These are phyloP conservation scores for Potentilla sterilis DNA, from an alignment of 306 rosid genomes.

Conservation along the genomic window DNA sequence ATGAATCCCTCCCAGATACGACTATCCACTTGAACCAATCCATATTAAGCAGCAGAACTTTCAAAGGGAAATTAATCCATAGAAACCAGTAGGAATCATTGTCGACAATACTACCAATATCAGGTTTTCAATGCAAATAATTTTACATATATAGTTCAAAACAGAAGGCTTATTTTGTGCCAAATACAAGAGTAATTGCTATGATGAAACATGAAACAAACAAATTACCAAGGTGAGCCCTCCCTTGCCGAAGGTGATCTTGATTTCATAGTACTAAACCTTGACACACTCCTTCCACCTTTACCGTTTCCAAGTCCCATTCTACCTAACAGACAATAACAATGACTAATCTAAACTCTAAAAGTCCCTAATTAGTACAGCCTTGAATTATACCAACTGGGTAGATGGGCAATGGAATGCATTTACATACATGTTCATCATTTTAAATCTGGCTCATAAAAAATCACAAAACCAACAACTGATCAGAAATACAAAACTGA, in stretches of 20 bases:
- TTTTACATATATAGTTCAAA: too few relatives aligned
- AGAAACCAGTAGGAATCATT: too few relatives aligned
- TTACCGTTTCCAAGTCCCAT: conserved; percentile 18
- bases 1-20: too few relatives aligned
- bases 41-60: too few relatives aligned
- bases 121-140: too few relatives aligned
- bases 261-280: conserved; percentile 58
- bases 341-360: neutral
- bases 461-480: too few relatives aligned
- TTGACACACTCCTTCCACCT: conserved; percentile 72
- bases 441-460: too few relatives aligned
- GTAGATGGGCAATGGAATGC: neutral
- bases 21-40: too few relatives aligned
- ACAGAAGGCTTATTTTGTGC: too few relatives aligned
- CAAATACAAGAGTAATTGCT: conserved; percentile 9
- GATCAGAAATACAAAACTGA: too few relatives aligned
- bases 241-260: conserved; percentile 89
- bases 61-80: too few relatives aligned
- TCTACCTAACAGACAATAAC: neutral
- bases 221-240: conserved; percentile 71
- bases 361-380: neutral
- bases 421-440: neutral
- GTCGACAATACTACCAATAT: too few relatives aligned
- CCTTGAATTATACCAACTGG: neutral
- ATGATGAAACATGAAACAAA: conserved; percentile 7